Conservation (phyloP, 441 rosid genomes). For the Populus hybrid region DNA sequence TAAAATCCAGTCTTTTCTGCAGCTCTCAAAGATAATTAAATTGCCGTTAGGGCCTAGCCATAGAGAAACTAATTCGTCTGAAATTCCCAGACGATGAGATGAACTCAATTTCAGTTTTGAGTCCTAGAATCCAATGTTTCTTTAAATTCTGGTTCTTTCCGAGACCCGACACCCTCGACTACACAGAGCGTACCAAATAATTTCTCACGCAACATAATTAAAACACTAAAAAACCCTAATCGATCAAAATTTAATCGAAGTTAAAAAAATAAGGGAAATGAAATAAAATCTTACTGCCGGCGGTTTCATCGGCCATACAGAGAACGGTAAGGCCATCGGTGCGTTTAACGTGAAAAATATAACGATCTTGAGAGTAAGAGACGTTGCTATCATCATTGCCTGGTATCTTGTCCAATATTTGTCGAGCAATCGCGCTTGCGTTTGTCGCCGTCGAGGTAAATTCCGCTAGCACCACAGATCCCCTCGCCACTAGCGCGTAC, state of each 20-base stretch:
- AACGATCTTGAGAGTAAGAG: slow-evolving; percentile 91
- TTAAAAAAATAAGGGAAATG: neutral
- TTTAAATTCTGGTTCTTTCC: neutral
- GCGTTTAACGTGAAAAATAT: slow-evolving; percentile 81
- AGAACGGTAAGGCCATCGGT: slow-evolving; percentile 94
- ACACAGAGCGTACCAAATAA: neutral
- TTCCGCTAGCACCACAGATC: slow-evolving; percentile 85
- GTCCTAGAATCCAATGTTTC: neutral
- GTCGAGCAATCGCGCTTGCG: slow-evolving; percentile 73
- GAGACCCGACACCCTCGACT: neutral
- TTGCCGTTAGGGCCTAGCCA: neutral
- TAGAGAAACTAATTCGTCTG: neutral
- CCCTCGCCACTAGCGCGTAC: slow-evolving; percentile 82
- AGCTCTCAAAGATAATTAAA: neutral
- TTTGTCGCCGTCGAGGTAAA: slow-evolving; percentile 71
- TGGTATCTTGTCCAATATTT: slow-evolving; percentile 72
- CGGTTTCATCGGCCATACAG: slow-evolving; percentile 95
- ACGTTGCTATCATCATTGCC: slow-evolving; percentile 68
- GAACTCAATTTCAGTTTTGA: neutral
- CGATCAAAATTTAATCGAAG: neutral
- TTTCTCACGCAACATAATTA: neutral
- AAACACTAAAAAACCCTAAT: neutral
- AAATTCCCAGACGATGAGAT: neutral
- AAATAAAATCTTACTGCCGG: slow-evolving; percentile 57
- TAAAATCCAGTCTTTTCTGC: neutral